Conservation (phyloP, 805 yeast genomes). For the Cyberlindnera nakhonratchasimensis region DNA sequence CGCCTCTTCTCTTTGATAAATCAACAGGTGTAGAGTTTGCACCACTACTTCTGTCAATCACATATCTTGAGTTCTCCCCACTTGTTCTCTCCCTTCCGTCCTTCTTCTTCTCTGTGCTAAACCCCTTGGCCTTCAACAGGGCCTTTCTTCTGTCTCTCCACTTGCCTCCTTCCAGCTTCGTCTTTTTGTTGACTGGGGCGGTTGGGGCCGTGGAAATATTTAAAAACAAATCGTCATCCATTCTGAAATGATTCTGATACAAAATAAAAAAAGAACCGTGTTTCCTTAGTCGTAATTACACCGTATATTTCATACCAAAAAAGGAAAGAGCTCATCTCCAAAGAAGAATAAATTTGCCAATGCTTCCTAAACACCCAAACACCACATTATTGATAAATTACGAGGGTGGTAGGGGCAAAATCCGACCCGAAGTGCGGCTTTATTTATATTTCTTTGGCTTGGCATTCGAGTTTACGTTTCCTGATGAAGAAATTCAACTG, state of each 20-base stretch:
- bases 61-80: conserved; percentile 13
- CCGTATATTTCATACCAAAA: no score
- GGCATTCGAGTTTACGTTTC: no score
- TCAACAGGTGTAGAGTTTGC: conserved; percentile 1
- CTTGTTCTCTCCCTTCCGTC: neutral
- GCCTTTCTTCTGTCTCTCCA: conserved; percentile 77
- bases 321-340: neutral
- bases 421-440: no score
- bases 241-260: no score
- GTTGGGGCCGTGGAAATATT: conserved; percentile 53
- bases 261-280: no score
- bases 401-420: no score
- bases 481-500: no score
- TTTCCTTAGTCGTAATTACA: no score
- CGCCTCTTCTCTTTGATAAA: conserved; percentile 7
- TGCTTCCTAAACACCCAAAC: no score
- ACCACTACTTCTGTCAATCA: conserved; percentile 6
- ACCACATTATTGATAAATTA: neutral
- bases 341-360: neutral
- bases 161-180: conserved; percentile 63
- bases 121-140: conserved; percentile 23
- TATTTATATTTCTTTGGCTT: no score
- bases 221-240: conserved; percentile 71
- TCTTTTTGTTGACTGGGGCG: conserved; percentile 20
- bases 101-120: conserved; percentile 16